phyloP scores from a whole-genome alignment of 2,329 filamentous ascomycete species.

The Tetracladium maxilliforme region DNA sequence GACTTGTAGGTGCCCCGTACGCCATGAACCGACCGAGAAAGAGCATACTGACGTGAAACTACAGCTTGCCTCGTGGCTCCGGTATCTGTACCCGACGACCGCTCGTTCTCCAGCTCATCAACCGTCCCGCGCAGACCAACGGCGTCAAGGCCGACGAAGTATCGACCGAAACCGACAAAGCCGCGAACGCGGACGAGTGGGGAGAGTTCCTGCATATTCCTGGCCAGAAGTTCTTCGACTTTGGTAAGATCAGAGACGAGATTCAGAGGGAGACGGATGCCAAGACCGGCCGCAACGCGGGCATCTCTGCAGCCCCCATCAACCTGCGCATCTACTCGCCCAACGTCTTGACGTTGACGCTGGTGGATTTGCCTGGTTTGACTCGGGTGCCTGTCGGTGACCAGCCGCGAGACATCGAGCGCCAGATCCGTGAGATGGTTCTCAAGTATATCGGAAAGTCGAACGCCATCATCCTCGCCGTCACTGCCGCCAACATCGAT shows the following conservation, averaged over 20 bases:
- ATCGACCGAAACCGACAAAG: conserved; percentile 58
- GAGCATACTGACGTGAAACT: conserved; percentile 11
- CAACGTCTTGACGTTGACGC: conserved; percentile 89
- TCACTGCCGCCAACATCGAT: conserved; percentile 94
- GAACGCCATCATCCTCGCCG: conserved; percentile 93
- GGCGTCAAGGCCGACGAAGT: conserved; percentile 54
- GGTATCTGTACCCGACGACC: conserved; percentile 95
- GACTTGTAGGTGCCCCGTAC: conserved; percentile 65
- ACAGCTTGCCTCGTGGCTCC: conserved; percentile 84
- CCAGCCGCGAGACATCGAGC: conserved; percentile 91
- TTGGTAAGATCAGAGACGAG: conserved; percentile 96
- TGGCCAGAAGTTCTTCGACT: conserved; percentile 94
- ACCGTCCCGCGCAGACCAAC: conserved; percentile 64
- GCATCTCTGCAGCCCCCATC: conserved; percentile 93
- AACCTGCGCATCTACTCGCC: conserved; percentile 97
- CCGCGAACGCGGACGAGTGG: conserved; percentile 91
- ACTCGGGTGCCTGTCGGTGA: conserved; percentile 96
- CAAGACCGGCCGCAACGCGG: conserved; percentile 91
- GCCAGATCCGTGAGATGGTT: conserved; percentile 95
- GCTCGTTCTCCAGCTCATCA: conserved; percentile 95
- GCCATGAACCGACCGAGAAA: conserved; percentile 3
- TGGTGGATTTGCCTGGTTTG: conserved; percentile 90
- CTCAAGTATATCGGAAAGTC: conserved; percentile 97
- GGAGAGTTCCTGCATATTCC: conserved; percentile 97
- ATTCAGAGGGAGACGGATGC: conserved; percentile 92